Evolutionary conservation across 495 filamentous ascomycete genomes (phyloP).

Genomic region (Annulohypoxylon bovei): DNA sequence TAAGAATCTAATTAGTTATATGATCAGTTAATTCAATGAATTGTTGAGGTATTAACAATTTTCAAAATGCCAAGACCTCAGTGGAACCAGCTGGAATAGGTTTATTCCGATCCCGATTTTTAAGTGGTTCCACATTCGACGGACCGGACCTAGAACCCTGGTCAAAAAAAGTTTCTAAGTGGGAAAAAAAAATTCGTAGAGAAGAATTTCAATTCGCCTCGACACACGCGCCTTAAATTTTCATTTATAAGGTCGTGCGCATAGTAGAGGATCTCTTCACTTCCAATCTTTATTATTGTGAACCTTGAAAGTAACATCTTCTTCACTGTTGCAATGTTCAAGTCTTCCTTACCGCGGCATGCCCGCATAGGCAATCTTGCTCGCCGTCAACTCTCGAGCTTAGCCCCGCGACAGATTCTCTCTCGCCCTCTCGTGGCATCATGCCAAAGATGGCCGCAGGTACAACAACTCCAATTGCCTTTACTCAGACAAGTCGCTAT

Average conservation of each 20-base stretch:
- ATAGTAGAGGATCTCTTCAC: constrained; percentile 31
- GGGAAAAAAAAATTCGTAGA: constrained; percentile 34
- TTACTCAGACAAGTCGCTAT: constrained; percentile 34
- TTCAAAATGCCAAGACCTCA: background rate
- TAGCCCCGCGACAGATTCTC: constrained; percentile 36
- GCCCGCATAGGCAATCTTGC: constrained; percentile 44
- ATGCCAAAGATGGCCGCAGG: constrained; percentile 27
- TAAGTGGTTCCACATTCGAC: background rate
- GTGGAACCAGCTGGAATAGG: background rate
- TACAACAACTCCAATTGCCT: constrained; percentile 4
- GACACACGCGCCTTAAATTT: constrained; percentile 32
- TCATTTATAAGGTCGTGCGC: constrained; percentile 25
- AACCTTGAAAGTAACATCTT: constrained; percentile 17
- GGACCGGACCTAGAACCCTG: constrained; percentile 2
- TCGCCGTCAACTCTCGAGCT: constrained; percentile 39
- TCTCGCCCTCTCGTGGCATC: constrained; percentile 32
- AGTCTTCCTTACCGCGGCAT: constrained; percentile 44
- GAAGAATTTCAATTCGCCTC: constrained; percentile 40
- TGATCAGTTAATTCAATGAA: no score
- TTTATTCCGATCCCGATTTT: background rate
- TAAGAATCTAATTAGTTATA: no score
- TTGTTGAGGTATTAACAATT: background rate
- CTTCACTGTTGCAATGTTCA: constrained; percentile 36
- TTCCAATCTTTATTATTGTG: background rate
- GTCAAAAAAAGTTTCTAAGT: constrained; percentile 4